Conservation (phyloP, 2,329 filamentous ascomycete species). For the Pseudogymnoascus sp. region DNA sequence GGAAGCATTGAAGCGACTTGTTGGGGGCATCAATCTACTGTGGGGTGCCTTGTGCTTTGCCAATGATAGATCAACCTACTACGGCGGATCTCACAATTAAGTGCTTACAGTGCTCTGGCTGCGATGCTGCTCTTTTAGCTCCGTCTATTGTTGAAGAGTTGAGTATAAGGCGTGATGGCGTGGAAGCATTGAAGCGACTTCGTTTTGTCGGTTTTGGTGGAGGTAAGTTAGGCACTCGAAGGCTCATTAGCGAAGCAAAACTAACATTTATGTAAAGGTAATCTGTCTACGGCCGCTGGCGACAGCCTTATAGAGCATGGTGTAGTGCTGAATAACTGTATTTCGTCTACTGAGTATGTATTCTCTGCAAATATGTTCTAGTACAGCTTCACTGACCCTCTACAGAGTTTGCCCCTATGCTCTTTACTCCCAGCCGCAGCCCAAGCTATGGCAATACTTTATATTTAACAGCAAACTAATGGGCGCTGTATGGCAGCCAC, state of each 20-base stretch:
- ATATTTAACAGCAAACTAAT: not conserved
- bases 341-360: not conserved
- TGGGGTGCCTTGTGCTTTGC: not conserved
- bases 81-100: not conserved
- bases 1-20: not conserved
- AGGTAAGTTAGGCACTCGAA: not conserved
- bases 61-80: not conserved
- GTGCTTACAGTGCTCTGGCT: not conserved
- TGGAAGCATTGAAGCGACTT: not conserved
- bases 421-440: not conserved
- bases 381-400: not conserved
- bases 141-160: not conserved
- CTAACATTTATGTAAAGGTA: not conserved
- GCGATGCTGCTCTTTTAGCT: not conserved
- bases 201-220: not conserved
- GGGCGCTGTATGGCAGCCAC: not conserved
- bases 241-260: not conserved
- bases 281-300: not conserved
- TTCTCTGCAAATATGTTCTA: not conserved
- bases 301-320: not conserved
- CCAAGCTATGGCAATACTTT: not conserved
- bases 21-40: not conserved
- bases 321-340: not conserved
- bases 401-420: not conserved
- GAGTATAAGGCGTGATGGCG: not conserved